Base-by-base conservation (phyloP, 2,329 filamentous ascomycete genomes). In the Colletotrichum horii region DNA sequence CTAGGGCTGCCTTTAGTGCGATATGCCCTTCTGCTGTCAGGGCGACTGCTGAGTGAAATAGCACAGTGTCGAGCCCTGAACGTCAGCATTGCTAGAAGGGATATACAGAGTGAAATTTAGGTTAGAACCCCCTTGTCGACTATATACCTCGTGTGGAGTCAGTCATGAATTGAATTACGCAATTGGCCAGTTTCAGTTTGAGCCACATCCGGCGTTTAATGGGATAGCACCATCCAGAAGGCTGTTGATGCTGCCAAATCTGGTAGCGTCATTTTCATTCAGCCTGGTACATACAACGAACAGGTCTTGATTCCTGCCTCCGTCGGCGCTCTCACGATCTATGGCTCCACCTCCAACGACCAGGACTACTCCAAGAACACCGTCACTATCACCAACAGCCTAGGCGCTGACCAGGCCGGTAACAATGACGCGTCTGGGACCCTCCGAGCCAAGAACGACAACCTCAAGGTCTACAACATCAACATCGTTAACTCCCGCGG, bases 311-410 rank as follows among this genome's bases (percentile, higher is more conserved):
- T 87, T 6, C 87, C 88, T 3, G 78, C 83, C 2, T 84, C 85
- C 2, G 89, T 91, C 71, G 90, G 88, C 79, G 91, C 94, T 82
- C 93, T 93, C 84, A 90, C 94, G 81, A 91, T 89, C 43, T 93
- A 93, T 84, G 62, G 83, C 83, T 70, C 83, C 83, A 79, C 79
- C 19, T 77, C 78, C 1, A 78, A 80, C 16, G 74, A 80, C 69
- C 78, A 80, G 52, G 79, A 77, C 26, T 92, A 91, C 80, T 79
- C 83, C 15, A 81, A 81, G 62, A 91, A 92, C 81, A 82, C 85
- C 60, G 90, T 91, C 36, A 90, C 85, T 77, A 79, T 84, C 74
- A 83, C 81, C 6, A 84, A 87, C 38, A 82, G 81, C 52, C 82
- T 83, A 66, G 85, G 84, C 70, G 85, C 88, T 36, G 83, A 85